Evolutionary conservation across 2,329 filamentous ascomycete species (phyloP).

Genomic region (Sporothrix brasiliensis): DNA sequence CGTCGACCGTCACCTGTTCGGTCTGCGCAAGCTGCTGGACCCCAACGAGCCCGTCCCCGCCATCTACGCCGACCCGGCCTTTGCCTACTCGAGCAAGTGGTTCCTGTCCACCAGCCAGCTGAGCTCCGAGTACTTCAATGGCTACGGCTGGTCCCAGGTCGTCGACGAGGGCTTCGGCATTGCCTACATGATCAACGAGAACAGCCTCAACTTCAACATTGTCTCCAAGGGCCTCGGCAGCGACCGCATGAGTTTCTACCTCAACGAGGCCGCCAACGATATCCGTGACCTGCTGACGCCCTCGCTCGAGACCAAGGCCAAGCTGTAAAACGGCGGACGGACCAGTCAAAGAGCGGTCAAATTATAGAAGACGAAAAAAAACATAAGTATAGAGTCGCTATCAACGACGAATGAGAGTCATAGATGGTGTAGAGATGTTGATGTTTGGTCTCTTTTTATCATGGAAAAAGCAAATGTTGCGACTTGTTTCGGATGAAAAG

Average conservation of each 20-base stretch:
- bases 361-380: neutral
- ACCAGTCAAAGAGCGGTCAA: neutral
- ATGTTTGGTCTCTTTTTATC: neutral
- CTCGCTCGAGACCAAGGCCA: conserved; percentile 81
- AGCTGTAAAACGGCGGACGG: conserved; percentile 62
- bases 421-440: neutral
- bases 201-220: conserved; percentile 80
- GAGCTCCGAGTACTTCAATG: conserved; percentile 96
- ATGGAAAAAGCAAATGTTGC: conserved; percentile 11
- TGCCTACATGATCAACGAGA: conserved; percentile 83
- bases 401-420: neutral
- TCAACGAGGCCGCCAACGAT: conserved; percentile 90
- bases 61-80: conserved; percentile 87
- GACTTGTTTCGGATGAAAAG: neutral
- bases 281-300: conserved; percentile 84
- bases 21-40: conserved; percentile 85
- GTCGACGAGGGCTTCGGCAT: conserved; percentile 95
- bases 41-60: conserved; percentile 78
- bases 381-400: neutral
- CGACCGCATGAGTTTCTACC: conserved; percentile 91
- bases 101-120: conserved; percentile 87
- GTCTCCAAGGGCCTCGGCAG: conserved; percentile 90
- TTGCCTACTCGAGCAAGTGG: conserved; percentile 81
- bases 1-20: conserved; percentile 95
- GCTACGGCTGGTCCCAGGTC: conserved; percentile 98